Percentiles rank a stretch among this genome's conserved stretches.
These are phyloP conservation scores for Chlamydomonas sp. DNA, from an alignment of 139 green algal species.

Conservation along the genomic window DNA sequence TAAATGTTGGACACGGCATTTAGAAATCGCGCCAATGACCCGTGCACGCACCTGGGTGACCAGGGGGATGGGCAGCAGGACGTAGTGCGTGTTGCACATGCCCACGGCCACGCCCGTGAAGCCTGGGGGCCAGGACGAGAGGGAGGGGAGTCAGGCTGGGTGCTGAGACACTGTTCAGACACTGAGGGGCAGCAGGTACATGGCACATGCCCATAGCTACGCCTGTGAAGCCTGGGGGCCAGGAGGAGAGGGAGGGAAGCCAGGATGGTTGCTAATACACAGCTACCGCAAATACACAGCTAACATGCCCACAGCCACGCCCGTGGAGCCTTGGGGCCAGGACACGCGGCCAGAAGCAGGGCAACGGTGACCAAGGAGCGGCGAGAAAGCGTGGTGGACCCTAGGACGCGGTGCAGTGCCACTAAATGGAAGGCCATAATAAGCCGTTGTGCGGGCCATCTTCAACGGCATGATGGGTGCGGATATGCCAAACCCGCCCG, in stretches of 20 bases:
- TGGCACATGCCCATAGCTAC: not conserved
- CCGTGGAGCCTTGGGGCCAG: slow-evolving; percentile 23
- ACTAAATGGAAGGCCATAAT: no score
- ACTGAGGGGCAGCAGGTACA: not conserved
- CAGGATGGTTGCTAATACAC: not conserved
- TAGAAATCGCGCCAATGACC: not conserved
- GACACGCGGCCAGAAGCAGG: not conserved
- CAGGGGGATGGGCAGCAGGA: slow-evolving; percentile 37
- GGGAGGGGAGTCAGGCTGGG: not conserved
- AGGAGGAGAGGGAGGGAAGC: not conserved
- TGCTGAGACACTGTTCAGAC: not conserved
- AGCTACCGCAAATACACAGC: no score
- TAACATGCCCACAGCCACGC: not conserved
- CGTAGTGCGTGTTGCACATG: slow-evolving; percentile 40
- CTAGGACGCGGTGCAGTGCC: no score
- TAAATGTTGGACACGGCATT: no score
- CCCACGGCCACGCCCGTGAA: slow-evolving; percentile 34
- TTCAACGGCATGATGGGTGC: no score
- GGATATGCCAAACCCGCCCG: no score
- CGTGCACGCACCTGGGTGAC: slow-evolving; percentile 1
- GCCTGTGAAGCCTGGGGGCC: slow-evolving; percentile 27
- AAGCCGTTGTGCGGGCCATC: no score
- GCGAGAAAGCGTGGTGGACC: no score
- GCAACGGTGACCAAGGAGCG: no score
- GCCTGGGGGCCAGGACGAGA: not conserved